Evolutionary conservation across 306 rosid genomes (phyloP).

Genomic region (Quercus robur): DNA sequence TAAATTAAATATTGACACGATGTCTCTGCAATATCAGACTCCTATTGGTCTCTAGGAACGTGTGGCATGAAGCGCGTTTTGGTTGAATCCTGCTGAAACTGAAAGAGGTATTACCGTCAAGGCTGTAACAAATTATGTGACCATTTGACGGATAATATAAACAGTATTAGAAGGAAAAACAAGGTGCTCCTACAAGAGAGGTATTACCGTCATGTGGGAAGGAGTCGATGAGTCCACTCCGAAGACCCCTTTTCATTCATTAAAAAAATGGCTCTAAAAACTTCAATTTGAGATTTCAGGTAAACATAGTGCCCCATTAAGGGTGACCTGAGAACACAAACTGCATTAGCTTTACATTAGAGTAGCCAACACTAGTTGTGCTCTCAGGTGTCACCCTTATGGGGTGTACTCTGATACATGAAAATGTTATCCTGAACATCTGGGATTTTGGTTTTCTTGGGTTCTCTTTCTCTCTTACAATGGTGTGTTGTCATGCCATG

Average conservation of each 20-base stretch:
- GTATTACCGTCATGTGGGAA: too few relatives aligned
- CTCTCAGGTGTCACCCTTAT: slow-evolving; percentile 35
- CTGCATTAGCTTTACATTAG: background rate
- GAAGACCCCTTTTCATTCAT: too few relatives aligned
- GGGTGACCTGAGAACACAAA: slow-evolving; percentile 53
- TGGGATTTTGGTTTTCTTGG: background rate
- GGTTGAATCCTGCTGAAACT: background rate
- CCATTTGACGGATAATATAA: background rate
- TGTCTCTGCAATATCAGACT: background rate
- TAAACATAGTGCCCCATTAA: slow-evolving; percentile 19
- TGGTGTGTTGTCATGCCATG: background rate
- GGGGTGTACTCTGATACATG: slow-evolving; percentile 8
- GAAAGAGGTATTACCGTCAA: background rate
- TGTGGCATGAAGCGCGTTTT: too few relatives aligned
- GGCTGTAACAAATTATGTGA: background rate
- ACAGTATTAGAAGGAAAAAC: background rate
- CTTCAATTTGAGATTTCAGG: background rate
- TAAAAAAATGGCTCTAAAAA: background rate
- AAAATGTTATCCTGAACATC: background rate
- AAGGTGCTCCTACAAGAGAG: background rate
- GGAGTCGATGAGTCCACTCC: too few relatives aligned
- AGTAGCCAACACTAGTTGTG: background rate
- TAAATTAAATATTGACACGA: background rate
- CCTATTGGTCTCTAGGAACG: background rate
- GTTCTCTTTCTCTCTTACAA: background rate